A percentile compares a stretch with the other conserved stretches of the same genome.
These are phyloP conservation scores for Alternaria hordeiaustralica DNA, from an alignment of 2,329 filamentous ascomycete species.

Conservation along the genomic window DNA sequence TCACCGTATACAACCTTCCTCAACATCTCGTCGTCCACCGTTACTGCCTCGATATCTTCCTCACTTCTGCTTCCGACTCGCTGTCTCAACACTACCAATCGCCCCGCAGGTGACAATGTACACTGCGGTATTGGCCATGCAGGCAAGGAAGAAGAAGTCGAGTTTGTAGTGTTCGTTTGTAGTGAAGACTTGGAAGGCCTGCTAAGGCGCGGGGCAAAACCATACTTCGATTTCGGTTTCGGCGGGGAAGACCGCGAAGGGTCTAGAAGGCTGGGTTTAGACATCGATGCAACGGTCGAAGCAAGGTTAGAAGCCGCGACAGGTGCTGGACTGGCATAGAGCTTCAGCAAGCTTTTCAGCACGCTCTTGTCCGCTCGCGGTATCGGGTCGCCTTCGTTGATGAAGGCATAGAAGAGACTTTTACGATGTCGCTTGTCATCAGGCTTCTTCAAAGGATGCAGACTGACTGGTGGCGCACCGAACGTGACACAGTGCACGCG, in stretches of 20 bases:
- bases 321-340: conserved; percentile 70
- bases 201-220: conserved; percentile 15
- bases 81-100: conserved; percentile 67
- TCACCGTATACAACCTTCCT: conserved; percentile 80
- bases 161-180: conserved; percentile 28
- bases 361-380: conserved; percentile 78
- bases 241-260: conserved; percentile 11
- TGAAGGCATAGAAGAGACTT: conserved; percentile 77
- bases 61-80: conserved; percentile 47
- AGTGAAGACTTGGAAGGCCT: conserved; percentile 31
- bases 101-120: conserved; percentile 73
- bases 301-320: conserved; percentile 18
- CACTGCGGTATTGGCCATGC: conserved; percentile 71
- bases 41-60: conserved; percentile 69
- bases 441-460: conserved; percentile 71
- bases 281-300: conserved; percentile 29
- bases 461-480: conserved; percentile 78
- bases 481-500: conserved; percentile 85
- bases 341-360: conserved; percentile 72
- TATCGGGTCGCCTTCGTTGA: conserved; percentile 88
- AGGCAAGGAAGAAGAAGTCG: conserved; percentile 48
- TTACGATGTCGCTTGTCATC: conserved; percentile 56
- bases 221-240: conserved; percentile 20
- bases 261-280: conserved; percentile 31
- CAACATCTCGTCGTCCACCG: conserved; percentile 71